Evolutionary conservation across 805 yeast genomes (phyloP).

Genomic region (Citeromyces matritensis): DNA sequence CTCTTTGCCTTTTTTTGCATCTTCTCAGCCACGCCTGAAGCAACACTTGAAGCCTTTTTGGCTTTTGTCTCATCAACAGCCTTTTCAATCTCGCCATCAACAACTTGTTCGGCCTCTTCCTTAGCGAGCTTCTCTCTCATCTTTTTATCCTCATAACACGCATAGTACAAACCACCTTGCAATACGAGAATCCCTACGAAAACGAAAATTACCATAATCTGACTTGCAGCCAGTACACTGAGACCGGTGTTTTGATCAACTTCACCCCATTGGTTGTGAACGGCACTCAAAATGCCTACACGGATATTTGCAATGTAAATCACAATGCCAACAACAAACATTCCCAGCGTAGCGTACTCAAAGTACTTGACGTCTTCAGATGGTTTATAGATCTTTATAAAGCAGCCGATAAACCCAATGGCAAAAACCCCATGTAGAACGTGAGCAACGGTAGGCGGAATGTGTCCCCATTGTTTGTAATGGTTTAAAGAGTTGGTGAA

Average conservation of each 20-base stretch:
- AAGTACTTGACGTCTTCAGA: conserved; percentile 69
- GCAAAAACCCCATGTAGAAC: conserved; percentile 45
- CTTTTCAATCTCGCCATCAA: not conserved
- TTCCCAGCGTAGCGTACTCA: conserved; percentile 78
- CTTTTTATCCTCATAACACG: conserved; percentile 19
- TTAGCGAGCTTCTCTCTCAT: conserved; percentile 11
- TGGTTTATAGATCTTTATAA: conserved; percentile 79
- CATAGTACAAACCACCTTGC: conserved; percentile 85
- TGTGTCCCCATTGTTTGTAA: conserved; percentile 57
- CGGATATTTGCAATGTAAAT: conserved; percentile 78
- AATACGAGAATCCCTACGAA: conserved; percentile 69
- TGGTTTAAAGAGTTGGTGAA: conserved; percentile 54
- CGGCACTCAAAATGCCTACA: conserved; percentile 59
- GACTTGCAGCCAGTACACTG: conserved; percentile 84
- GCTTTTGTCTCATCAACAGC: conserved; percentile 1
- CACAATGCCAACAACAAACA: conserved; percentile 57
- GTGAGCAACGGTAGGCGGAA: conserved; percentile 44
- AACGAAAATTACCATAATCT: conserved; percentile 56
- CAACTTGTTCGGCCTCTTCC: conserved; percentile 6
- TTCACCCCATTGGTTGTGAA: conserved; percentile 83
- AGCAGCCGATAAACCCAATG: conserved; percentile 58
- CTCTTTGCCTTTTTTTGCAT: too few species aligned
- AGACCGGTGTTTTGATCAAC: conserved; percentile 77
- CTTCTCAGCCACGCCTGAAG: conserved; percentile 1
- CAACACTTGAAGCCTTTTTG: not conserved